A percentile compares a stretch with the other conserved stretches of the same genome.
phyloP scores from a whole-genome alignment of 192 early-diverging fungal species.

The Podila clonocystis region DNA sequence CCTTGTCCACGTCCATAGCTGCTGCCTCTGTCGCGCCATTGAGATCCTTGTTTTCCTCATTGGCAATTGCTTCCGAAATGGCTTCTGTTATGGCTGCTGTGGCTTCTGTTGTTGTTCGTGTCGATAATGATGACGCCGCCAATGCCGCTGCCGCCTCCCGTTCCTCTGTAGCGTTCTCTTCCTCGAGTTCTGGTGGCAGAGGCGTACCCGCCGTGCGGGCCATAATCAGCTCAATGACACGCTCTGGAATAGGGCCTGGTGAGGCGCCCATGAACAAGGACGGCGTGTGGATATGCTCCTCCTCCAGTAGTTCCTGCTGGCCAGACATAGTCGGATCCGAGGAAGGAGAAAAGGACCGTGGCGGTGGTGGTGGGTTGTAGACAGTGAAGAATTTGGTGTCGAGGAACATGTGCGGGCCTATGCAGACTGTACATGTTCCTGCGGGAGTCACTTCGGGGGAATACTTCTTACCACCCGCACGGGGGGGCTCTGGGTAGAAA shows the following conservation, averaged over 20 bases:
- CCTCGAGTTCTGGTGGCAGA: neutral
- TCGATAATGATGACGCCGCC: neutral
- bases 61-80: neutral
- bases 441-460: constrained; percentile 25
- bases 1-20: no score
- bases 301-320: neutral
- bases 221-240: constrained; percentile 27
- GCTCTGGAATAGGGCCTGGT: constrained; percentile 21
- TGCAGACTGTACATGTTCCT: constrained; percentile 38
- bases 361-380: constrained; percentile 27
- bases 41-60: neutral
- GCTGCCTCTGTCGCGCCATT: no score
- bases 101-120: neutral
- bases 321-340: neutral
- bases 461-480: constrained; percentile 34
- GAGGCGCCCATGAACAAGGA: neutral
- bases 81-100: neutral
- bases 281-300: neutral
- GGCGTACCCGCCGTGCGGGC: constrained; percentile 9
- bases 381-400: constrained; percentile 39
- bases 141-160: neutral
- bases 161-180: neutral
- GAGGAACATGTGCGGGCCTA: constrained; percentile 44
- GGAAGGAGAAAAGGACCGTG: neutral
- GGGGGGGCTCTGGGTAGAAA: constrained; percentile 31